Conservation (phyloP, 2,329 filamentous ascomycete species). For the Parastagonospora avenae region DNA sequence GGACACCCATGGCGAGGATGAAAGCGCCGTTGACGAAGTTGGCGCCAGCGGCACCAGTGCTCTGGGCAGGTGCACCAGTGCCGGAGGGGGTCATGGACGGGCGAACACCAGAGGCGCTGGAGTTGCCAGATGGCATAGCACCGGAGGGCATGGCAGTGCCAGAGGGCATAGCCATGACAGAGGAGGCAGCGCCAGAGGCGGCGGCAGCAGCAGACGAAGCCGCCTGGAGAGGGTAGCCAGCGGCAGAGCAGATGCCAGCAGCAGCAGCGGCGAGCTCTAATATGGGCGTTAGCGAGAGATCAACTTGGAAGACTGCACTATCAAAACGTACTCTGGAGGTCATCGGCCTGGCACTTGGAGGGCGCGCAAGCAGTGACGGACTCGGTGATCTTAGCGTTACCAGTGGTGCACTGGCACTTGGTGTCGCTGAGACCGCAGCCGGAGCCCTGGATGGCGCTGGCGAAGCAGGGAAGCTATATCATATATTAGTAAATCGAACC, state of each 20-base stretch:
- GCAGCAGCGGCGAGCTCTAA: conserved; percentile 21
- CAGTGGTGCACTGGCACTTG: conserved; percentile 59
- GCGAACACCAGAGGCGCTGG: neutral
- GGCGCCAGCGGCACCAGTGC: too few relatives aligned
- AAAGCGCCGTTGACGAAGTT: too few relatives aligned
- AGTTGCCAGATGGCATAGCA: neutral
- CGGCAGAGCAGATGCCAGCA: conserved; percentile 32
- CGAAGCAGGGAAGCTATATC: conserved; percentile 54
- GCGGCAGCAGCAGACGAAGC: conserved; percentile 14
- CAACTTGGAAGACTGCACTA: neutral
- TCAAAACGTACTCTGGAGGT: conserved; percentile 46
- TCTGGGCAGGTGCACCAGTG: conserved; percentile 4
- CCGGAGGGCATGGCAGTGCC: too few relatives aligned
- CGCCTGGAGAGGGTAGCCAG: conserved; percentile 30
- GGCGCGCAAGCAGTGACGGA: conserved; percentile 51
- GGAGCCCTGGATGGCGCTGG: conserved; percentile 52
- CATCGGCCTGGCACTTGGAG: conserved; percentile 42
- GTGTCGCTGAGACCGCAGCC: conserved; percentile 56
- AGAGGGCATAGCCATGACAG: neutral
- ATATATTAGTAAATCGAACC: conserved; percentile 1
- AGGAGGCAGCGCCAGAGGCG: conserved; percentile 13
- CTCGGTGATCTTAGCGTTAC: conserved; percentile 40
- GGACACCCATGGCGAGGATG: too few relatives aligned
- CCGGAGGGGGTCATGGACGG: conserved; percentile 5
- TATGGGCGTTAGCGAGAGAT: neutral